These are phyloP conservation scores for Eucalyptus tenuipes DNA, from an alignment of 345 rosid species.

Conservation along the genomic window DNA sequence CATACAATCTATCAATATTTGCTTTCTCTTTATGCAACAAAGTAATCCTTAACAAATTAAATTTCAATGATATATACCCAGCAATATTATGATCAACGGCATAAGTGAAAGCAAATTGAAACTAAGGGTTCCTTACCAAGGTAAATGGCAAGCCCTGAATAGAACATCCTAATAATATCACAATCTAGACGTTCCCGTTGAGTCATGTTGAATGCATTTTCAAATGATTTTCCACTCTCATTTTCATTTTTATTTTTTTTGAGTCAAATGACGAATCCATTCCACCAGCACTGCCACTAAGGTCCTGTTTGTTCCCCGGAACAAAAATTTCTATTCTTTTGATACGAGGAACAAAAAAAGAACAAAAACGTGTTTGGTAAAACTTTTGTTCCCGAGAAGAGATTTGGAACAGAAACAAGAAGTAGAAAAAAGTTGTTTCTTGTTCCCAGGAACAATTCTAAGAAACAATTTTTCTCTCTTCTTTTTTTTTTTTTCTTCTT, in stretches of 20 bases:
- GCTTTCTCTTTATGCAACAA: neutral
- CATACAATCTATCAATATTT: neutral
- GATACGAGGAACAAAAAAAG: no score
- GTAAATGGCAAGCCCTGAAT: fast-evolving
- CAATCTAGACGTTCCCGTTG: neutral
- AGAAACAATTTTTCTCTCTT: no score
- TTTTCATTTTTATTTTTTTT: neutral
- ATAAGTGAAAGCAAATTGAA: neutral
- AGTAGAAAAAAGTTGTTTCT: no score
- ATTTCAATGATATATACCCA: neutral
- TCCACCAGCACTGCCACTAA: neutral
- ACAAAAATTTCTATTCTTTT: no score
- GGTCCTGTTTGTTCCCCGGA: no score
- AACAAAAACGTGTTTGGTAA: no score
- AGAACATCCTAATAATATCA: neutral
- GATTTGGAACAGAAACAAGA: no score
- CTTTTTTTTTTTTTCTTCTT: no score
- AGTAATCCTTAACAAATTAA: neutral
- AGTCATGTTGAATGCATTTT: neutral
- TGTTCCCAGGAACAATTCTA: no score
- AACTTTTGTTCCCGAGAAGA: no score
- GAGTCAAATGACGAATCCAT: neutral
- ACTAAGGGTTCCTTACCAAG: neutral
- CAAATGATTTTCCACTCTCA: neutral
- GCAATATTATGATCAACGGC: neutral